Evolutionary conservation across 192 early-diverging fungal genomes (phyloP).

Genomic region (Cladochytrium replicatum): DNA sequence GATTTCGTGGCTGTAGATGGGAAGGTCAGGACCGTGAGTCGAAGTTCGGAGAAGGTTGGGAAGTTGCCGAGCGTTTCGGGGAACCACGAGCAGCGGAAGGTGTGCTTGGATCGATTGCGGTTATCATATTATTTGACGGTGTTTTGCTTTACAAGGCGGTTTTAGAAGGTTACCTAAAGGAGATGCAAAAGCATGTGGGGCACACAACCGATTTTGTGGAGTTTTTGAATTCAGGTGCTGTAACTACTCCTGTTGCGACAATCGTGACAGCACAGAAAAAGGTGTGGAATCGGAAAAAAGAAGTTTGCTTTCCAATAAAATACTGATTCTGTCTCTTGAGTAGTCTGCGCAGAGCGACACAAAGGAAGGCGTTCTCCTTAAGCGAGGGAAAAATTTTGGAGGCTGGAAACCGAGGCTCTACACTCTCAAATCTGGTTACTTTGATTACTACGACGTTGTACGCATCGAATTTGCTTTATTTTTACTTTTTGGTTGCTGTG

Average conservation of each 20-base stretch:
- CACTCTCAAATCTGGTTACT: slow-evolving; percentile 44
- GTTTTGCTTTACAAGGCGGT: background rate
- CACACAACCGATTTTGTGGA: background rate
- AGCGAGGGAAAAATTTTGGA: slow-evolving; percentile 93
- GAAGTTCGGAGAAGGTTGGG: slow-evolving; percentile 67
- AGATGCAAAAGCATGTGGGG: background rate
- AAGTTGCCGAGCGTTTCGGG: slow-evolving; percentile 68
- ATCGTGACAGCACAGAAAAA: background rate
- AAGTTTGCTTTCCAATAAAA: slow-evolving; percentile 11
- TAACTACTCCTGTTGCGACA: background rate
- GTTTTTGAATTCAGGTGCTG: background rate
- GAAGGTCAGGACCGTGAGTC: slow-evolving; percentile 51
- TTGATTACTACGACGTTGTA: slow-evolving; percentile 74
- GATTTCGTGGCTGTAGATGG: slow-evolving; percentile 76
- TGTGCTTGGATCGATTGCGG: slow-evolving; percentile 27
- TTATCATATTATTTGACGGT: background rate
- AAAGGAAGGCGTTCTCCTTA: slow-evolving; percentile 83
- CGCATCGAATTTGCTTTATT: background rate
- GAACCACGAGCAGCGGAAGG: slow-evolving; percentile 81
- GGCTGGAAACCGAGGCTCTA: slow-evolving; percentile 93
- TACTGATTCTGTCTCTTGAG: slow-evolving; percentile 10
- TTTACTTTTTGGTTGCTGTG: slow-evolving; percentile 5
- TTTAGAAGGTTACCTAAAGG: background rate
- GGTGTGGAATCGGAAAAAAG: slow-evolving; percentile 16
- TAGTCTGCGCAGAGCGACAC: slow-evolving; percentile 26